Evolutionary conservation across 176 grass and related monocot genomes (phyloP), one percentile per base, ranked within the genome.

Genomic region (Pharus latifolius): DNA sequence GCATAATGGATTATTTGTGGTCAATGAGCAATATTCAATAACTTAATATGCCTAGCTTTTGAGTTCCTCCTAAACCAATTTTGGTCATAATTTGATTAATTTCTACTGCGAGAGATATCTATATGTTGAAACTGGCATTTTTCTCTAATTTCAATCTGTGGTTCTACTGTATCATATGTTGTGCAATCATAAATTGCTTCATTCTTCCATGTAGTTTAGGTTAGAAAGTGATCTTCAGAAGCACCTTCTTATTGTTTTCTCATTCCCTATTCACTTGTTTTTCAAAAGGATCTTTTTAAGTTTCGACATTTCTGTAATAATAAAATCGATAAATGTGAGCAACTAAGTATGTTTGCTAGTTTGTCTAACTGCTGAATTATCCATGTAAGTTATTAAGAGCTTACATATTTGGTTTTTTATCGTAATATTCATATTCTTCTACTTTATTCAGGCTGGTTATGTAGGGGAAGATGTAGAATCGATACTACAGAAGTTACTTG

Each of bases 391-490:
- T n/a, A n/a, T n/a, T n/a, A n/a, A n/a, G n/a, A n/a, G n/a, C n/a
- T n/a, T n/a, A n/a, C n/a, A n/a, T n/a, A n/a, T n/a, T n/a, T n/a
- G n/a, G n/a, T n/a, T n/a, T n/a, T n/a, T n/a, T n/a, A n/a, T n/a
- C n/a, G n/a, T n/a, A n/a, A n/a, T n/a, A n/a, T n/a, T n/a, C n/a
- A n/a, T n/a, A 38, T 38, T 38, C 35, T 38, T 38, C 35, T 5
- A 38, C 9, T 38, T 76, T 68, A 55, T 94, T 49, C 80, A 99
- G 95, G 95, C 90, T 83, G 95, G 95, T 67, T 99, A 99, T 81
- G 95, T 99, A 78, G 95, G 95, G 82, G 95, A 94, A 85, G 95
- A 99, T 83, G 95, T 94, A 72, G 95, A 99, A 75, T 94, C 95
- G 15, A 99, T 99, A 85, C 78, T 99, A 12, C 82, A 94, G 62